phyloP scores from a whole-genome alignment of 2,329 filamentous ascomycete species.

The Monilinia aucupariae region DNA sequence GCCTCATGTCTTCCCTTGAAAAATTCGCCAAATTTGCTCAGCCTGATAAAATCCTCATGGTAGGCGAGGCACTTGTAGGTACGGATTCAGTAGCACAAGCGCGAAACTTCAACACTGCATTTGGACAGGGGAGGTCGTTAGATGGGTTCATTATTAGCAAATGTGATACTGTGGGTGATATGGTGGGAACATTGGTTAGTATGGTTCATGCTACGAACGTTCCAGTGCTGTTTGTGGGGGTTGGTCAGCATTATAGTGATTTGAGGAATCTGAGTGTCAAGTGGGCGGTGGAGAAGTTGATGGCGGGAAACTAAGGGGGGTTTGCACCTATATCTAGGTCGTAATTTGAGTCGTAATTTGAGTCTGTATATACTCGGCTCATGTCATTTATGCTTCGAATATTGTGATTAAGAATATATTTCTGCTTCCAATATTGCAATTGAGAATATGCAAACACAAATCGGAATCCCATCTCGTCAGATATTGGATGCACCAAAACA shows the following conservation, averaged over 20 bases:
- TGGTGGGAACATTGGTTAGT: constrained; percentile 81
- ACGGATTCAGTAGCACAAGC: constrained; percentile 95
- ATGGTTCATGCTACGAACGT: constrained; percentile 97
- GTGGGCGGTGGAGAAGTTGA: constrained; percentile 63
- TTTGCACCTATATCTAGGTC: not conserved
- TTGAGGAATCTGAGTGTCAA: constrained; percentile 63
- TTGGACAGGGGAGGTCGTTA: constrained; percentile 71
- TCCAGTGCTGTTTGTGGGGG: constrained; percentile 86
- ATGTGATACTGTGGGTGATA: constrained; percentile 98
- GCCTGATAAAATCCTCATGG: constrained; percentile 98
- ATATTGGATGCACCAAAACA: too few relatives aligned
- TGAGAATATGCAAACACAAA: too few relatives aligned
- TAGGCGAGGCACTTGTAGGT: constrained; percentile 82
- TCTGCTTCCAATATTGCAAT: too few relatives aligned
- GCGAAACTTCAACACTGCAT: constrained; percentile 90
- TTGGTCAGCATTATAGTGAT: constrained; percentile 65
- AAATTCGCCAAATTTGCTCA: constrained; percentile 96
- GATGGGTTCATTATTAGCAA: constrained; percentile 99
- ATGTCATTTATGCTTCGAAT: too few relatives aligned
- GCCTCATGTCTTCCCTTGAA: constrained; percentile 92
- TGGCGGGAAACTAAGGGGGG: constrained; percentile 37
- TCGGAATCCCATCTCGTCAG: too few relatives aligned
- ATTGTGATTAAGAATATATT: too few relatives aligned
- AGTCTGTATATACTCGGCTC: too few relatives aligned
- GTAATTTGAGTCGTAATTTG: not conserved